Percentiles rank a stretch among this genome's conserved stretches.
These are phyloP conservation scores for Zymoseptoria crescenta DNA, from an alignment of 2,329 filamentous ascomycete species.

Conservation along the genomic window DNA sequence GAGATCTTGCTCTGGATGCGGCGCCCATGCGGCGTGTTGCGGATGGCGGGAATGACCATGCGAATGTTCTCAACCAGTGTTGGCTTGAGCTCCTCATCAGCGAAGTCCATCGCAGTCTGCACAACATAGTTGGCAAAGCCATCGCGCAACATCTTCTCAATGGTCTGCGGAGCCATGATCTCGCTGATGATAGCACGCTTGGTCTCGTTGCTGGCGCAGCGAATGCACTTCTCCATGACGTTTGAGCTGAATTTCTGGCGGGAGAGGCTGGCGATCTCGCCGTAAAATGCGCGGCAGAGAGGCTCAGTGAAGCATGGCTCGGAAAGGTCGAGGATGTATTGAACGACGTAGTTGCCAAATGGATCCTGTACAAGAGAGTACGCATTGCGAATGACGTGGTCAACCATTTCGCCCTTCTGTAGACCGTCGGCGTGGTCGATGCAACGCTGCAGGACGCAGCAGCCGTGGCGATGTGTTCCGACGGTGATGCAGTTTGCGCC, in stretches of 20 bases:
- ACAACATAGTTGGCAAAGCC: conserved; percentile 97
- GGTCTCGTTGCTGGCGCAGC: conserved; percentile 66
- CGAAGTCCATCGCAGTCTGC: conserved; percentile 86
- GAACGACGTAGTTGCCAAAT: conserved; percentile 97
- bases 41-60: conserved; percentile 74
- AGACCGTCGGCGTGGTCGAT: conserved; percentile 90
- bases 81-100: conserved; percentile 63
- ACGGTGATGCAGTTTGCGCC: conserved; percentile 80
- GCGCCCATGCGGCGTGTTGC: conserved; percentile 86
- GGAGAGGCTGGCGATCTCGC: conserved; percentile 63
- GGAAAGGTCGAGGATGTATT: conserved; percentile 93
- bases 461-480: conserved; percentile 93
- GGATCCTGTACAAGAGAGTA: conserved; percentile 87
- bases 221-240: conserved; percentile 87
- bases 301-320: conserved; percentile 84
- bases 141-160: conserved; percentile 83
- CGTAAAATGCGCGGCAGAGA: conserved; percentile 71
- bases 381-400: conserved; percentile 81
- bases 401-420: conserved; percentile 81
- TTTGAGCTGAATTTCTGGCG: conserved; percentile 99
- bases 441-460: conserved; percentile 94
- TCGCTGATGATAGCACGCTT: conserved; percentile 80
- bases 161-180: conserved; percentile 64
- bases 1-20: conserved; percentile 85
- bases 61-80: conserved; percentile 77